Evolutionary conservation across 176 grass and related monocot species (phyloP), one percentile per base, ranked within the genome.

Genomic region (Thalia dealbata): DNA sequence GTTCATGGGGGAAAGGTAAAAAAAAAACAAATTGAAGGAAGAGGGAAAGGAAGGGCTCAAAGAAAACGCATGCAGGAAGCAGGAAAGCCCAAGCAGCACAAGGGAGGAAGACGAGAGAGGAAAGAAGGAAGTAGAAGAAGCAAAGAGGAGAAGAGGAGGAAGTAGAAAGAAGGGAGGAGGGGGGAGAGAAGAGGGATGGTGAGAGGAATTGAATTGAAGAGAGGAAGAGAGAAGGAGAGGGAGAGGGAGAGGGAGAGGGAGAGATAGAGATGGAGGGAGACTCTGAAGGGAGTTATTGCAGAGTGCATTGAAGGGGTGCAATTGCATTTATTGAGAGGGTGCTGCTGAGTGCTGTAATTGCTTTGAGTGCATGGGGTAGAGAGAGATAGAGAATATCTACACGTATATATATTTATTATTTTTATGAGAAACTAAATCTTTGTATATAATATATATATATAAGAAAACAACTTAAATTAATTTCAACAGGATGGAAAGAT

Each of bases 261-360:
- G 60, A 10, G 27, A 22, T 8, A n/a, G 22, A 9, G 26, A 38
- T 38, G 32, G 32, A 38, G 32, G 32, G 12, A 10, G 61, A 64
- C 14, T 64, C 35, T 19, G 6, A 0, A 67, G 32, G 32, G 64
- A 67, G 69, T 50, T 71, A 71, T 71, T 71, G 69, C 44, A 27
- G 12, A 51, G 12, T 50, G 69, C 44, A 52, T 71, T 52, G 42
- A 28, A 54, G 28, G 70, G 38, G 65, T 68, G 65, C 21, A 68
- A 68, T 68, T 68, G 38, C 65, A 68, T 68, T 68, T 68, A 68
- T 68, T 41, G 19, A 44, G 35, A 68, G 38, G 65, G 51, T 52
- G 32, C 22, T 43, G 38, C 61, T 64, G 61, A 32, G 61, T 29
- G 25, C 26, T 68, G 65, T 68, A 68, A 68, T 68, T 68, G 65